These are phyloP conservation scores for Erythrophleum fordii DNA, from an alignment of 306 rosid genomes.

Conservation along the genomic window DNA sequence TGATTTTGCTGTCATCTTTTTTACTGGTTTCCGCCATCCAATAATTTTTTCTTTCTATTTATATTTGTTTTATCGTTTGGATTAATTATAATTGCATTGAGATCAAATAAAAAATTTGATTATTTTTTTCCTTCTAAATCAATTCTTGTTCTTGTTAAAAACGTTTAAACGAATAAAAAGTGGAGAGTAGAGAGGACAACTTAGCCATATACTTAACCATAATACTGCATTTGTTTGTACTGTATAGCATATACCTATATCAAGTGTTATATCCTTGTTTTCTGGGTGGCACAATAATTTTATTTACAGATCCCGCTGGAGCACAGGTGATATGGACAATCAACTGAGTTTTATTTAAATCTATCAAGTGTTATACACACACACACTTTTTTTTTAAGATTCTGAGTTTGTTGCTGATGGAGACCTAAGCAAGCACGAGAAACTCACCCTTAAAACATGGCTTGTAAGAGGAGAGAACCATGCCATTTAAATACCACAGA, in stretches of 20 bases:
- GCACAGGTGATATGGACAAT: background rate
- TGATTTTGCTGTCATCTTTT: background rate
- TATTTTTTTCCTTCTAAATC: background rate
- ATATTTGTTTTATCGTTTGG: background rate
- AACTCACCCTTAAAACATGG: too few relatives aligned
- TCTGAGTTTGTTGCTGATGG: too few relatives aligned
- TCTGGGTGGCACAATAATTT: background rate
- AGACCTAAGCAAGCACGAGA: too few relatives aligned
- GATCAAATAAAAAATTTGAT: too few relatives aligned
- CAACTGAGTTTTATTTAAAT: constrained; percentile 1
- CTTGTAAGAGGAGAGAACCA: too few relatives aligned
- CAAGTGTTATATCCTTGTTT: background rate
- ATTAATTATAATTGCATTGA: background rate
- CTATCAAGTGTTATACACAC: background rate
- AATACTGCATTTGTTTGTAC: background rate
- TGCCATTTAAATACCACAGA: too few relatives aligned
- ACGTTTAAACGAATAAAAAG: background rate
- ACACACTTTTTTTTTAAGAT: too few relatives aligned
- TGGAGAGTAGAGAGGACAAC: background rate
- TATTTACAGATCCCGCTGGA: background rate
- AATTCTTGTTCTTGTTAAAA: background rate
- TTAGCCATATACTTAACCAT: background rate
- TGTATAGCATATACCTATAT: background rate
- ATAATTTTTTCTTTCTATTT: background rate
- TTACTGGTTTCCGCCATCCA: background rate